These are phyloP conservation scores for Fusarium chlamydosporum DNA, from an alignment of 2,329 filamentous ascomycete genomes.

Conservation along the genomic window DNA sequence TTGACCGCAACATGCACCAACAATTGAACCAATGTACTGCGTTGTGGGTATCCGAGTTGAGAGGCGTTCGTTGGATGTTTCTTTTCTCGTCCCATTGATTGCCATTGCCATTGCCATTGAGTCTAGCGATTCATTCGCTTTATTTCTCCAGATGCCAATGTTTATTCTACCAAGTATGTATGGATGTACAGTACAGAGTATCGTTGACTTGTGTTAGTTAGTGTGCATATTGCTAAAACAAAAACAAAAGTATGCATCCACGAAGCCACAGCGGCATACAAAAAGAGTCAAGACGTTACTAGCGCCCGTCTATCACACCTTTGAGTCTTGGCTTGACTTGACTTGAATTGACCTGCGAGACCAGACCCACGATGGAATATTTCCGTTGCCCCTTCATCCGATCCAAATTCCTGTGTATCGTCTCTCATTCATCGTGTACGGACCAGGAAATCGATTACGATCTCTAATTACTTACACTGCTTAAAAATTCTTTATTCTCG, in stretches of 20 bases:
- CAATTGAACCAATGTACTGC: background rate
- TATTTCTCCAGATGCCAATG: constrained; percentile 17
- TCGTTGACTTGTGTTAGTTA: constrained; percentile 3
- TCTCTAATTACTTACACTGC: background rate
- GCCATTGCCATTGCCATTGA: constrained; percentile 18
- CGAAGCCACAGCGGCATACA: constrained; percentile 32
- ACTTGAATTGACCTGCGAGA: no score
- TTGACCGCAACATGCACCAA: constrained; percentile 32
- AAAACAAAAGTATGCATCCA: constrained; percentile 36
- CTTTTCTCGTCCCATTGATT: background rate
- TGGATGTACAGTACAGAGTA: background rate
- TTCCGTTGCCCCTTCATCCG: constrained; percentile 26
- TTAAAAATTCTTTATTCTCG: background rate
- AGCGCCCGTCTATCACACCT: constrained; percentile 41
- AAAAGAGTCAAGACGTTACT: constrained; percentile 42
- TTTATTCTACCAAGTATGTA: background rate
- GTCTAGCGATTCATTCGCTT: constrained; percentile 31
- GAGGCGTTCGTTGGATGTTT: constrained; percentile 1
- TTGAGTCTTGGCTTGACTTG: constrained; percentile 4
- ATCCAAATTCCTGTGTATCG: constrained; percentile 28
- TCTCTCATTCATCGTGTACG: constrained; percentile 3
- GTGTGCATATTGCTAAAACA: constrained; percentile 25
- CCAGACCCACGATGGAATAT: constrained; percentile 14
- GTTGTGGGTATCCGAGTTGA: constrained; percentile 14
- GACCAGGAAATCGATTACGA: background rate